Evolutionary conservation across 2,329 filamentous ascomycete genomes (phyloP).

Genomic region (Xylariaceae sp.): DNA sequence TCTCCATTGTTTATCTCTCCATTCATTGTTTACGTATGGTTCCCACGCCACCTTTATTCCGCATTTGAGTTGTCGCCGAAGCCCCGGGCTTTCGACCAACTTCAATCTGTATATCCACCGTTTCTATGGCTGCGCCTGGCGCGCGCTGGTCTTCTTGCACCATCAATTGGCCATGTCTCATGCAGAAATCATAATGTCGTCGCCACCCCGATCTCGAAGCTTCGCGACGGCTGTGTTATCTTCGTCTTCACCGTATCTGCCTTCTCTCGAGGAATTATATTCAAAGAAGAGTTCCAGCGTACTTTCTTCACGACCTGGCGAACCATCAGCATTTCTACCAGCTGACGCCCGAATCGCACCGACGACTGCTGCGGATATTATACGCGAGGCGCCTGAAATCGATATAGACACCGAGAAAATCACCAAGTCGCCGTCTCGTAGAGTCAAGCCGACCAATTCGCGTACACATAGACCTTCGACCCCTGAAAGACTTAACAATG

Average conservation of each 20-base stretch:
- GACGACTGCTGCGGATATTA: conserved; percentile 39
- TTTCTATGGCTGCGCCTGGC: conserved; percentile 43
- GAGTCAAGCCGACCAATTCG: conserved; percentile 14
- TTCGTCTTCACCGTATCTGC: conserved; percentile 53
- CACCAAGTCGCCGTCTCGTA: conserved; percentile 23
- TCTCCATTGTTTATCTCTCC: background rate
- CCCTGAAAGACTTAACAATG: conserved; percentile 7
- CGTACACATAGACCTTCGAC: conserved; percentile 15
- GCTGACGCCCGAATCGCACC: conserved; percentile 36
- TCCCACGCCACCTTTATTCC: background rate
- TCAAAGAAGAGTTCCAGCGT: conserved; percentile 33
- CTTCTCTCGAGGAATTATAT: conserved; percentile 46
- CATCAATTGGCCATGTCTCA: conserved; percentile 32
- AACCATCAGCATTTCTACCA: conserved; percentile 36
- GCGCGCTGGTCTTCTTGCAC: conserved; percentile 35
- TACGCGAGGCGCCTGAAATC: conserved; percentile 32
- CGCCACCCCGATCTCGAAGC: conserved; percentile 24
- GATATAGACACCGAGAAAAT: conserved; percentile 30
- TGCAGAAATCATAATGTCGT: conserved; percentile 30
- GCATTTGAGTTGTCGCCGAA: background rate
- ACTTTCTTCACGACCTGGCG: conserved; percentile 35
- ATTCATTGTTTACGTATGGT: background rate
- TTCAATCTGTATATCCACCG: conserved; percentile 19
- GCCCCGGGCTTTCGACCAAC: background rate
- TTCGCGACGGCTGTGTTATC: conserved; percentile 30